phyloP scores from a whole-genome alignment of 805 yeast genomes.

The Tetrapisispora fleetii region DNA sequence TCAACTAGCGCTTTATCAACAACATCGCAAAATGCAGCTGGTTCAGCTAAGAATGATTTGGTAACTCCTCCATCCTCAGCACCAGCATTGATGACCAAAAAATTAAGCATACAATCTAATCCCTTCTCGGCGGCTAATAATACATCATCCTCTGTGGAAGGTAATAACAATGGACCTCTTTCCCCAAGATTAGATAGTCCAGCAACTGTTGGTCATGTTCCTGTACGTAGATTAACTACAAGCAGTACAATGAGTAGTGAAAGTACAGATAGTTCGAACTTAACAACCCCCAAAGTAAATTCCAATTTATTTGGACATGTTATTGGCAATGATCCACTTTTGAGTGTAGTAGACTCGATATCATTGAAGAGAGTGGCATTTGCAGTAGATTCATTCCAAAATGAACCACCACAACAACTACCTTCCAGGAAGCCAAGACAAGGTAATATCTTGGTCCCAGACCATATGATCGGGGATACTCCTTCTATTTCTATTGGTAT shows the following conservation, averaged over 20 bases:
- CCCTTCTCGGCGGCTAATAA: slow-evolving; percentile 1
- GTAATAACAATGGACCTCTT: slow-evolving; percentile 7
- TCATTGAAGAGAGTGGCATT: slow-evolving; percentile 60
- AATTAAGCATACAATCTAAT: neutral
- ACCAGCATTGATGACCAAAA: slow-evolving; percentile 1
- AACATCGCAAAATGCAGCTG: slow-evolving; percentile 1
- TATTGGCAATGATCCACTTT: slow-evolving; percentile 17
- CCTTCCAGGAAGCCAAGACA: slow-evolving; percentile 75
- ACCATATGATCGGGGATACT: slow-evolving; percentile 48
- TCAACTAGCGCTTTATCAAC: slow-evolving; percentile 1
- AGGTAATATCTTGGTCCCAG: slow-evolving; percentile 69
- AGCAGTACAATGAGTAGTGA: neutral
- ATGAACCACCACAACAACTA: slow-evolving; percentile 90
- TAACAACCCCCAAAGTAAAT: slow-evolving; percentile 35
- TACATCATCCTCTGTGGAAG: neutral
- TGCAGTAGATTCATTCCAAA: slow-evolving; percentile 59
- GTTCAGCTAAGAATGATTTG: neutral
- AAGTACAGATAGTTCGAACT: slow-evolving; percentile 24
- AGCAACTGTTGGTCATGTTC: neutral
- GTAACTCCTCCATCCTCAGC: slow-evolving; percentile 9
- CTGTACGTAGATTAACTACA: neutral
- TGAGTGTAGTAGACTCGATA: slow-evolving; percentile 14
- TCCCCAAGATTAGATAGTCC: neutral
- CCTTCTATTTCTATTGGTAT: slow-evolving; percentile 65
- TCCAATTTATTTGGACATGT: slow-evolving; percentile 16